Evolutionary conservation across 192 early-diverging fungal genomes (phyloP).

Genomic region (Kickxella alabastrina): DNA sequence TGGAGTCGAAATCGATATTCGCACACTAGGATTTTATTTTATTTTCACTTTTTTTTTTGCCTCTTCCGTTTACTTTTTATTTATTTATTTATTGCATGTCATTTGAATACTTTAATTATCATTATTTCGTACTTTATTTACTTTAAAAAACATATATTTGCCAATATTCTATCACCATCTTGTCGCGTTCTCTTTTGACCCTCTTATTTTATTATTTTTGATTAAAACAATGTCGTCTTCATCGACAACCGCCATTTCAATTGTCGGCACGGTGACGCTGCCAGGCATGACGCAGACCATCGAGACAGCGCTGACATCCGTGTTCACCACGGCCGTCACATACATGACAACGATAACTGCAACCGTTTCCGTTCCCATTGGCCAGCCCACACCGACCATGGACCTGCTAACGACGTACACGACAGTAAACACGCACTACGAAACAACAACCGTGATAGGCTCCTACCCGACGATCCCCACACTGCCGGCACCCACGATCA

Average conservation of each 20-base stretch:
- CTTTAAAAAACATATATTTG: too few species aligned
- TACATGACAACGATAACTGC: slow-evolving; percentile 24
- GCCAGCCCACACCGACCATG: slow-evolving; percentile 14
- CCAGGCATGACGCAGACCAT: slow-evolving; percentile 4
- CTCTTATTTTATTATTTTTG: too few species aligned
- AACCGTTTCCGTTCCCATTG: slow-evolving; percentile 8
- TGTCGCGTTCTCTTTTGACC: too few species aligned
- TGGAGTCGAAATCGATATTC: too few species aligned
- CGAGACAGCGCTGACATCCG: slow-evolving; percentile 6
- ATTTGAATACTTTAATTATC: too few species aligned
- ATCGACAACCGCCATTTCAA: slow-evolving; percentile 18
- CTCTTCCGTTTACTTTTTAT: not conserved
- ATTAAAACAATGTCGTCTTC: slow-evolving; percentile 13
- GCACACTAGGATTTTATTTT: too few species aligned
- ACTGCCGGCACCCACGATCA: slow-evolving; percentile 18
- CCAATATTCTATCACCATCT: too few species aligned
- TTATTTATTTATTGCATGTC: not conserved
- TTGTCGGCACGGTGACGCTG: slow-evolving; percentile 21
- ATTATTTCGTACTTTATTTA: too few species aligned
- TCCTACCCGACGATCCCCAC: slow-evolving; percentile 1
- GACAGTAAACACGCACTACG: slow-evolving; percentile 24
- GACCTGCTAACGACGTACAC: slow-evolving; percentile 32
- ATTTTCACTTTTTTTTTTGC: not conserved
- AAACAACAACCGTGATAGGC: slow-evolving; percentile 14
- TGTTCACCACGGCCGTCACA: slow-evolving; percentile 19